Base-by-base conservation (phyloP, 2,329 filamentous ascomycete genomes). In the Phoma sp. region DNA sequence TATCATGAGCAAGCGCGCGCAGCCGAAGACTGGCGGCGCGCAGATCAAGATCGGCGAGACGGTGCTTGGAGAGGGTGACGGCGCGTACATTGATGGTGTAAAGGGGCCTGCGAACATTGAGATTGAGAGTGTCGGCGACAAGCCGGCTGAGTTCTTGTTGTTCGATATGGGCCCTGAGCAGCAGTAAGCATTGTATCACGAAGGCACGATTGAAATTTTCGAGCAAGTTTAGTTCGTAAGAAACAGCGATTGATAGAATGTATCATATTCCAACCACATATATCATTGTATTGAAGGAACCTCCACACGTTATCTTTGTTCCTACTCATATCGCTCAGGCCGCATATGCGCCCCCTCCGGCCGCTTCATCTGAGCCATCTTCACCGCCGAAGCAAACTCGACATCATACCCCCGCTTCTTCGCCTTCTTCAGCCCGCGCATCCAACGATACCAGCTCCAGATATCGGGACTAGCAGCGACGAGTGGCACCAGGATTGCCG, bases 21-120 rank as follows among this genome's bases (percentile, higher is more conserved):
- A 81, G 66, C 78, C 87, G 0, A 89, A 90, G 77, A 81, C 81
- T 36, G 89, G 89, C 23, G 89, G 86, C 62, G 83, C 89, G 33
- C 90, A 85, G 79, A 85, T 96, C 55, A 77, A 83, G 83, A 61
- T 78, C 88, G 65, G 89, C 82, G 86, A 89, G 58, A 83, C 84
- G 0, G 78, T 89, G 13, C 72, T 96, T 14, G 79, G 77, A 1
- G 91, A 96, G 75, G 91, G 91, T 0, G 91, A 96, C 75, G 91
- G 90, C 13, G 90, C 89, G 1, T 95, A 90, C 74, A 78, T 96
- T 6, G 86, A 87, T 6, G 73, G 70, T 5, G 72, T 75, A 1
- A 66, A 55, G n/a, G 78, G 78, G 0, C 77, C 78, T 0, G 76
- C 72, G 0, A 76, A 72, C 63, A 66, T 82, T 37, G 74, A 76